Evolutionary conservation across 2,329 filamentous ascomycete species (phyloP).

Genomic region (Penicillium sp.): DNA sequence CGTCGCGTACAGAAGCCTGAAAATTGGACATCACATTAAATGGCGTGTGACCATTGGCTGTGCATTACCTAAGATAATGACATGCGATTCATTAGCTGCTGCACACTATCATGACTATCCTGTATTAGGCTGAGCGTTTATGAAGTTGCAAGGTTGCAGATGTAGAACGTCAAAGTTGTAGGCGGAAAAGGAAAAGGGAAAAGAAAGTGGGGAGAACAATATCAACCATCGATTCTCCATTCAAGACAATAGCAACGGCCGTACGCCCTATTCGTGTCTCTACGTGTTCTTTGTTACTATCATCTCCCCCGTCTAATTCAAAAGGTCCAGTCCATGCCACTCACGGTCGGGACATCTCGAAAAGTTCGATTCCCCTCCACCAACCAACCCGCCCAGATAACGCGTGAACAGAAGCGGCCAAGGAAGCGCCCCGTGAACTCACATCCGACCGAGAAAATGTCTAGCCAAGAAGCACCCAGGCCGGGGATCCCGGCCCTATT

Average conservation of each 20-base stretch:
- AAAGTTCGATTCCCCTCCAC: constrained; percentile 39
- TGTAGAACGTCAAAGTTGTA: neutral
- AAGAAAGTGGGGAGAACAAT: constrained; percentile 12
- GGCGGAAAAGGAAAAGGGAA: neutral
- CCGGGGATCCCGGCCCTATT: constrained; percentile 39
- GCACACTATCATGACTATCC: too few species aligned
- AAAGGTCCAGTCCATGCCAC: constrained; percentile 27
- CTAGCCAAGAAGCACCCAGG: constrained; percentile 17
- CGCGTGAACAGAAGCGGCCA: constrained; percentile 9
- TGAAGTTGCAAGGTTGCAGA: neutral
- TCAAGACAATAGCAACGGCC: constrained; percentile 12
- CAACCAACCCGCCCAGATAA: too few species aligned
- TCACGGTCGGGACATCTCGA: constrained; percentile 33
- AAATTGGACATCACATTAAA: constrained; percentile 16
- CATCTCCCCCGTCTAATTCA: neutral
- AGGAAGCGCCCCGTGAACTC: constrained; percentile 3
- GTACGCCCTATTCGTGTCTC: neutral
- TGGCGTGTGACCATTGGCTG: neutral
- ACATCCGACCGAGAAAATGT: constrained; percentile 16
- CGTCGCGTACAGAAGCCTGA: constrained; percentile 9
- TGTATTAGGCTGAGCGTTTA: neutral
- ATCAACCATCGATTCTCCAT: constrained; percentile 4
- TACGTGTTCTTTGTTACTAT: neutral
- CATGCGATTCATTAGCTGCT: too few species aligned
- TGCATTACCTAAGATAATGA: constrained; percentile 4